Evolutionary conservation across 2,329 filamentous ascomycete species (phyloP), one percentile per base, ranked within the genome.

Genomic region (Phaeosphaeriaceae sp.): DNA sequence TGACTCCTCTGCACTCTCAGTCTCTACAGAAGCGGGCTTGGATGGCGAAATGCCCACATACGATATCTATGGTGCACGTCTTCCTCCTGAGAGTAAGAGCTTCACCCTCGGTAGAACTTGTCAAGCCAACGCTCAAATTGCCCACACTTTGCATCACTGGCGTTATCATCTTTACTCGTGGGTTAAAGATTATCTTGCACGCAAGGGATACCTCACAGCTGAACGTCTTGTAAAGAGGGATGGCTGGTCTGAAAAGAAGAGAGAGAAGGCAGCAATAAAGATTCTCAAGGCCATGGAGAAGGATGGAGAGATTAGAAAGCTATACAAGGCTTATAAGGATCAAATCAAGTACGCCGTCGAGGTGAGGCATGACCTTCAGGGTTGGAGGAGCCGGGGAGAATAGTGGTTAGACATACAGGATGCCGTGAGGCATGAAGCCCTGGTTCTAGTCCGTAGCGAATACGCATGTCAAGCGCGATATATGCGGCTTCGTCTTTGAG

Each of bases 61-160:
- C 52, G 52, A 72, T 46, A 52, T 48, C n/a, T 39, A 47, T 8
- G 65, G 67, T 48, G 64, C 68, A 34, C 61, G 52, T 13, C 49
- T 72, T 20, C 65, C 66, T 0, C 63, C 68, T 1, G 66, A 63
- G 23, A 60, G 55, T 13, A 63, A 64, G 13, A 46, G 51, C 38
- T 72, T 72, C 52, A 60, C 63, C 1, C 55, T 72, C 1, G 70
- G 70, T 26, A 59, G 52, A 4, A 70, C 67, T 51, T 89, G 86
- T 75, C 83, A 81, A 63, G 73, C 75, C 26, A 87, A 87, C 57
- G 88, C 89, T 0, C 79, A 85, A 56, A 86, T 86, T 32, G 87
- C 88, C 0, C 89, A 93, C 64, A 81, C 81, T 1, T 79, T 93
- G 3, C 80, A 85, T 4, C 90, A 94, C 72, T 92, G 90, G 90